Evolutionary conservation across 805 yeast species (phyloP).

Genomic region (Kluyveromyces nonfermentans): DNA sequence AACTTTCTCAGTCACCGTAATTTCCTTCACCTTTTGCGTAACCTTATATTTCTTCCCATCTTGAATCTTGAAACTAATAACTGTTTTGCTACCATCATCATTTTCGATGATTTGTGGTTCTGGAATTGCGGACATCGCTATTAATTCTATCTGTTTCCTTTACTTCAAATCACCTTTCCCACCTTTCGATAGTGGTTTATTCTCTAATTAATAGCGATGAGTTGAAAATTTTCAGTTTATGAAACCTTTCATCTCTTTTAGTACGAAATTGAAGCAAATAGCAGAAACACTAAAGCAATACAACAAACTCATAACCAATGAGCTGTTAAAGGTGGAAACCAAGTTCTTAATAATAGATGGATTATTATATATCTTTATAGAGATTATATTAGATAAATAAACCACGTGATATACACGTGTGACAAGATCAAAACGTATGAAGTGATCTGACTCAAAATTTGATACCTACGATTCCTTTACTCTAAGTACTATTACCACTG

Average conservation of each 20-base stretch:
- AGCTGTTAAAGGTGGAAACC: too few relatives aligned
- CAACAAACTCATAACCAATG: too few relatives aligned
- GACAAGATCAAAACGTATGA: background rate
- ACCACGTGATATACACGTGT: too few relatives aligned
- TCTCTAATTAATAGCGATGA: background rate
- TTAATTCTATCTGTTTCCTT: background rate
- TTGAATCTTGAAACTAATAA: constrained; percentile 65
- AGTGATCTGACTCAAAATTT: background rate
- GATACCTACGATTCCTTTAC: background rate
- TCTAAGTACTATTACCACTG: too few relatives aligned
- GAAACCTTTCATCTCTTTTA: background rate
- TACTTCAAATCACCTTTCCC: background rate
- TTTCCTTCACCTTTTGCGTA: constrained; percentile 75
- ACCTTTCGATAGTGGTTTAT: background rate
- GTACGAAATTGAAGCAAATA: background rate
- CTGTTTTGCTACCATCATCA: constrained; percentile 84
- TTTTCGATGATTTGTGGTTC: constrained; percentile 68
- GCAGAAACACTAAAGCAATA: too few relatives aligned
- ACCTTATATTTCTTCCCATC: constrained; percentile 80
- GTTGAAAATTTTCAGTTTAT: background rate
- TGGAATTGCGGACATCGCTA: constrained; percentile 42
- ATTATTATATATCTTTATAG: too few relatives aligned
- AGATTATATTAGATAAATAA: too few relatives aligned
- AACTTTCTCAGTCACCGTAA: constrained; percentile 69
- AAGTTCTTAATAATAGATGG: too few relatives aligned